A percentile compares a stretch with the other conserved stretches of the same genome.
These are phyloP conservation scores for Gastrolobium villosum DNA, from an alignment of 306 rosid species.

Conservation along the genomic window DNA sequence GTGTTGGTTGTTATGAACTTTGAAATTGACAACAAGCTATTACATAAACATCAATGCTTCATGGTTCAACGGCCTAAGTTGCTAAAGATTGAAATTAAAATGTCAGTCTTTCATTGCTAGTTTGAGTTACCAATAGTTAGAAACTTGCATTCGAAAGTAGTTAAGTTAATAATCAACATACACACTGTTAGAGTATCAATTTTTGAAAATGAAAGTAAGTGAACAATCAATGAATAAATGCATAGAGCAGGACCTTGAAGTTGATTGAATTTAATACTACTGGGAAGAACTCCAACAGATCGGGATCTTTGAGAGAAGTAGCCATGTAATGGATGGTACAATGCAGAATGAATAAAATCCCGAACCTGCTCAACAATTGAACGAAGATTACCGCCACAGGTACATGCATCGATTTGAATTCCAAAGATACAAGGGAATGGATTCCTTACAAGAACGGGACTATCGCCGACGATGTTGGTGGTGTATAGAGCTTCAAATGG, in stretches of 20 bases:
- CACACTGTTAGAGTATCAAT: not conserved
- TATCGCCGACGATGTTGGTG: constrained; percentile 76
- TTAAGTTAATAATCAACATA: not conserved
- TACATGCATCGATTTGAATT: not conserved
- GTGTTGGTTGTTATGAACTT: not conserved
- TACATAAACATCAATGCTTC: not conserved
- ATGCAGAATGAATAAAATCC: constrained; percentile 90
- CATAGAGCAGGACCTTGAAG: constrained; percentile 63
- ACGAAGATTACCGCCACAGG: constrained; percentile 1
- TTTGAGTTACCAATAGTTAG: not conserved
- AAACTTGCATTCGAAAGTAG: not conserved
- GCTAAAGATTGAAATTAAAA: not conserved
- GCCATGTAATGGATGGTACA: constrained; percentile 85
- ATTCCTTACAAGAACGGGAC: constrained; percentile 79
- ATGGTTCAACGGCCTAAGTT: not conserved
- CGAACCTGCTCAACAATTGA: constrained; percentile 71
- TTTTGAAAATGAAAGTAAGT: not conserved
- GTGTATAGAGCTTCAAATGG: constrained; percentile 67
- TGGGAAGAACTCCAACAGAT: constrained; percentile 85
- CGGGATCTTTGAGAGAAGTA: constrained; percentile 80
- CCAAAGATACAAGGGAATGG: constrained; percentile 1
- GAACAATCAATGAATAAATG: not conserved
- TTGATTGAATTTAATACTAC: constrained; percentile 72
- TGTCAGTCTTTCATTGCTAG: not conserved
- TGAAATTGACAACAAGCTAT: not conserved